Percentiles rank a stretch among this genome's conserved stretches.
These are phyloP conservation scores for Paramecium sonneborni DNA, from an alignment of 73 alveolate species.

Conservation along the genomic window DNA sequence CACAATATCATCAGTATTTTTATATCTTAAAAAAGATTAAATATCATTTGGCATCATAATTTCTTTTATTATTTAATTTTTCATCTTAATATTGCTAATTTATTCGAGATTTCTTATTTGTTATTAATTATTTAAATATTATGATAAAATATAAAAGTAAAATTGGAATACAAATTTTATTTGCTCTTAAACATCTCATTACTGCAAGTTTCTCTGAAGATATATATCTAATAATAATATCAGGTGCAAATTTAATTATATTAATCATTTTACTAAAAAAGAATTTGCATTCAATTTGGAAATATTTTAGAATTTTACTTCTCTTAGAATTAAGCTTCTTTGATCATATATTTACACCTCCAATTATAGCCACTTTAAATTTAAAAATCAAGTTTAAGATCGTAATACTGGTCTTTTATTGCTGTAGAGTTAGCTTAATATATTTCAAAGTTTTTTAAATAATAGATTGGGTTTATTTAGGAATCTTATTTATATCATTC, in stretches of 20 bases:
- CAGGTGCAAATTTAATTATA: not conserved
- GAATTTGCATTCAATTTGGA: not conserved
- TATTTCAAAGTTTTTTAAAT: not conserved
- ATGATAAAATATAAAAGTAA: not conserved
- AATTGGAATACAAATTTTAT: not conserved
- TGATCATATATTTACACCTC: not conserved
- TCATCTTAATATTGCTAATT: not conserved
- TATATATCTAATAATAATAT: not conserved
- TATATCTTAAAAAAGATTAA: not conserved
- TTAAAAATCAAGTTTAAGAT: not conserved
- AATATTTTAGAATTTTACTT: not conserved
- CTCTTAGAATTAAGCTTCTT: not conserved
- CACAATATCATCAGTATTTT: not conserved
- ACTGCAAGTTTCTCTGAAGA: not conserved
- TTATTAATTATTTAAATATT: not conserved
- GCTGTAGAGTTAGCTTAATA: not conserved
- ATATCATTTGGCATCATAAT: not conserved
- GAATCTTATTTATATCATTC: not conserved
- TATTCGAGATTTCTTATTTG: not conserved
- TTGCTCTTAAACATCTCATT: slow-evolving; percentile 32
- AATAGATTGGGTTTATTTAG: slow-evolving; percentile 7
- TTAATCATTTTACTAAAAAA: not conserved
- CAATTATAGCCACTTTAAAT: not conserved
- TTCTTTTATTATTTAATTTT: not conserved
- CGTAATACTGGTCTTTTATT: not conserved